phyloP scores from a whole-genome alignment of 352 stramenopile species.

The Globisporangium alternatum region DNA sequence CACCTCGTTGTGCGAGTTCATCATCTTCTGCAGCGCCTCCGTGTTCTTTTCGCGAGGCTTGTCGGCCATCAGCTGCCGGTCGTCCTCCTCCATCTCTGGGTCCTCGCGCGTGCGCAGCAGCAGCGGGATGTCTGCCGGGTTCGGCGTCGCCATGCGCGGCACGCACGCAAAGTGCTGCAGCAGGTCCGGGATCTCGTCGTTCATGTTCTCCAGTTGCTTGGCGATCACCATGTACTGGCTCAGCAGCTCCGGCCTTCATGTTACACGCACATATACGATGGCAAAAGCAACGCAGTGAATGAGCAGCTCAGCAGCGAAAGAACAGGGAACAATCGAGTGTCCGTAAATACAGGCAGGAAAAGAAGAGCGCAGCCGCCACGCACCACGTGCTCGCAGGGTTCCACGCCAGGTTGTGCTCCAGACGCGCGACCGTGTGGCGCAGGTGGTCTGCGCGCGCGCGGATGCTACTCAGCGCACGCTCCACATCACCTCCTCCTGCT shows the following conservation, averaged over 20 bases:
- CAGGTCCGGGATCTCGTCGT: constrained; percentile 82
- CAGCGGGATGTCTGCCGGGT: constrained; percentile 73
- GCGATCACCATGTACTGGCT: constrained; percentile 87
- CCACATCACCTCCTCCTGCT: constrained; percentile 54
- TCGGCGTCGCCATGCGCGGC: constrained; percentile 78
- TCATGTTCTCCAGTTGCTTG: constrained; percentile 89
- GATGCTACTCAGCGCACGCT: constrained; percentile 77
- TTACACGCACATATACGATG: background rate
- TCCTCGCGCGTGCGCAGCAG: constrained; percentile 80
- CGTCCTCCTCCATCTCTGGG: constrained; percentile 81
- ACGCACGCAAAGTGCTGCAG: constrained; percentile 85
- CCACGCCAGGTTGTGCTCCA: constrained; percentile 81
- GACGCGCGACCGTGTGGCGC: constrained; percentile 65
- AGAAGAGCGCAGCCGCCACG: background rate
- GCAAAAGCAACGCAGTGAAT: background rate
- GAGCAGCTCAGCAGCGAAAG: background rate
- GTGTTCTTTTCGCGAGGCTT: constrained; percentile 64
- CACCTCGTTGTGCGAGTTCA: constrained; percentile 63
- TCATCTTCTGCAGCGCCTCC: constrained; percentile 65
- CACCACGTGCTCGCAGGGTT: constrained; percentile 79
- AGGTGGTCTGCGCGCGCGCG: constrained; percentile 77
- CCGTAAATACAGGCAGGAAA: background rate
- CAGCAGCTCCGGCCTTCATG: constrained; percentile 65
- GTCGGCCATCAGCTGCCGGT: constrained; percentile 69
- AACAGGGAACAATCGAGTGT: background rate